Base-by-base conservation (phyloP, 2,329 filamentous ascomycete genomes). In the Botrytis pseudocinerea region DNA sequence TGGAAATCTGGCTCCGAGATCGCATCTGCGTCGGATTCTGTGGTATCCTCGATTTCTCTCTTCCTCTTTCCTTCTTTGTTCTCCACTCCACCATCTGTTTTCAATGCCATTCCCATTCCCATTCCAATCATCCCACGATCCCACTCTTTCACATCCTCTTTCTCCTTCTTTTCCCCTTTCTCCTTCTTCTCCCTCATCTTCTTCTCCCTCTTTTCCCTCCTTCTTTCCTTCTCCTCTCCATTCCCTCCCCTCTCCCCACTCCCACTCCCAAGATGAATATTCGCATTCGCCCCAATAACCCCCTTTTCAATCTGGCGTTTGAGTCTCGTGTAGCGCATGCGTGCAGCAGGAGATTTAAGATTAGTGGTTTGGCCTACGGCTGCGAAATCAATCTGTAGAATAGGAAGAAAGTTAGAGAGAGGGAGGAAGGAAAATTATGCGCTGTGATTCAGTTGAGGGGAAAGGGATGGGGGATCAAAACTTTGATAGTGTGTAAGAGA, bases 291-390 rank as follows among this genome's bases (percentile, higher is more conserved):
- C 18, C 78, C 78, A 28, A 77, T 78, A 44, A 80, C 76, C 3
- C 80, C 80, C 46, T 73, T 75, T 70, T 81, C 80, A 54, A 82
- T 81, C 66, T 80, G 78, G 10, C 77, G 72, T 16, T 75, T 74
- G 0, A 84, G 79, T 69, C 82, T 81, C 0, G 78, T 80, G 71
- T 81, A 83, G n/a, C 82, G 79, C 81, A 82, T 83, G 18, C 82
- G 78, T 73, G 82, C 82, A 42, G 82, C 82, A 4, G 79, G 80
- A 2, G 80, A 72, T n/a, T 81, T 83, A 74, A 83, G 77, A 51
- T 79, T 79, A 4, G 78, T 79, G 3, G 76, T 78, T 12, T 75
- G 73, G 54, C 81, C 82, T 5, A 84, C 81, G 22, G 79, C 80
- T 40, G 78, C 75, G 78, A 81, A 85, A 73, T 85, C 80, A 64